Evolutionary conservation across 2,329 filamentous ascomycete genomes (phyloP), one percentile per base, ranked within the genome.

Genomic region (Nemania serpens): DNA sequence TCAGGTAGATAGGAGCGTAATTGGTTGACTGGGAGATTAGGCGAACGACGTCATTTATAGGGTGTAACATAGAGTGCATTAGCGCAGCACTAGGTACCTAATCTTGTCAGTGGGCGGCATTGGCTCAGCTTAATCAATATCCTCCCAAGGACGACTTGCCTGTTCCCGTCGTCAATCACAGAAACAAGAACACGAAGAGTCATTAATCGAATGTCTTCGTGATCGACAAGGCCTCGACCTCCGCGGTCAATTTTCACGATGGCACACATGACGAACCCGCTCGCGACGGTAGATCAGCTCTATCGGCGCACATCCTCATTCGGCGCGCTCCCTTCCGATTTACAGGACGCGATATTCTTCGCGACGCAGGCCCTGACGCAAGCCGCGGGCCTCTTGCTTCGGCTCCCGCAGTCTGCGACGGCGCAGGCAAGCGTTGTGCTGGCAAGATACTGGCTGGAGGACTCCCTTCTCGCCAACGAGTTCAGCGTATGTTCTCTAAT

Each of bases 371-470:
- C 85, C 68, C 83, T 94, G 45, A 91, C 89, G 2, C 91, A 95
- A 75, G 87, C 89, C 20, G 90, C 91, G 11, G 91, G 91, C 33
- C 83, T 96, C 52, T 84, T 98, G 17, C 83, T 99, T 2, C 86
- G 91, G 49, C 82, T 98, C 41, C 91, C 92, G 6, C 93, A 97
- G 73, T 91, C 93, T 68, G 86, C 91, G 41, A 91, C 95, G 41
- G 91, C 93, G 4, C 91, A 93, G 71, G 91, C 93, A 2, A 91
- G 93, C 71, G 87, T 97, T 42, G 77, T 95, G 0, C 85, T 96
- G 36, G 88, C 89, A 53, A 85, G 94, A 13, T 95, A 92, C 77
- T 96, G 91, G 89, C 78, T 92, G 22, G 74, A 81, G 25, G 82
- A 79, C 72, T 85, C 75, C 57, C 81, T 77, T 71, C 84, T 84